Percentiles rank a stretch among this genome's conserved stretches.
phyloP scores from a whole-genome alignment of 2,329 filamentous ascomycete genomes.

The Tricladium varicosporioides region DNA sequence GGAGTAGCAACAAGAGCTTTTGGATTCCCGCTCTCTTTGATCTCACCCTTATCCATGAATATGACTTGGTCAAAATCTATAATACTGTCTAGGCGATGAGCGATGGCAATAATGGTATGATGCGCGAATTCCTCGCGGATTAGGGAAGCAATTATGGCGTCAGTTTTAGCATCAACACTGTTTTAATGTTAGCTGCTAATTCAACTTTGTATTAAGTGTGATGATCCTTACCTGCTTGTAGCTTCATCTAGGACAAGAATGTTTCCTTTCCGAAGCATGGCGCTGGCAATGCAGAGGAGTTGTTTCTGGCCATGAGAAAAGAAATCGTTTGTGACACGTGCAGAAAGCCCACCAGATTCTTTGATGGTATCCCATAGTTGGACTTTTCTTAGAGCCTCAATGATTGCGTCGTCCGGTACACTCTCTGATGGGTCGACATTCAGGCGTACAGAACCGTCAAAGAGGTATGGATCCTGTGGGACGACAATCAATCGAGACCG shows the following conservation, averaged over 20 bases:
- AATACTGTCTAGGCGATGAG: conserved; percentile 72
- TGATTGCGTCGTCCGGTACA: conserved; percentile 64
- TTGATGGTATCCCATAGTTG: conserved; percentile 40
- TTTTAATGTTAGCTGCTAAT: not conserved
- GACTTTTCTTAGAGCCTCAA: conserved; percentile 76
- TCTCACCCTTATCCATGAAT: not conserved
- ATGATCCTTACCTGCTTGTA: conserved; percentile 22
- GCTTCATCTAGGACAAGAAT: conserved; percentile 37
- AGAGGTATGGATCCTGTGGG: conserved; percentile 43
- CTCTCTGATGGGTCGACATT: conserved; percentile 38
- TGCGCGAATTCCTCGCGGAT: conserved; percentile 70
- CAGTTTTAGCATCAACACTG: conserved; percentile 73
- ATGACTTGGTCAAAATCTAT: conserved; percentile 60
- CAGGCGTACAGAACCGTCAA: conserved; percentile 35
- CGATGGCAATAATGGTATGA: conserved; percentile 69
- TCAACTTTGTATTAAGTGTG: not conserved
- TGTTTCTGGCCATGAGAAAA: conserved; percentile 47
- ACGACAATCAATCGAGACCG: conserved; percentile 42
- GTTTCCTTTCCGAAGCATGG: conserved; percentile 31
- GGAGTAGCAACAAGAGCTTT: no score
- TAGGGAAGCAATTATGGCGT: conserved; percentile 69
- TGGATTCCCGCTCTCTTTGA: not conserved
- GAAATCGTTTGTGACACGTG: conserved; percentile 7
- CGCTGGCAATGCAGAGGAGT: conserved; percentile 46
- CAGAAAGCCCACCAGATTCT: conserved; percentile 19